phyloP scores from a whole-genome alignment of 2,329 filamentous ascomycete genomes.

The Alternaria panax region DNA sequence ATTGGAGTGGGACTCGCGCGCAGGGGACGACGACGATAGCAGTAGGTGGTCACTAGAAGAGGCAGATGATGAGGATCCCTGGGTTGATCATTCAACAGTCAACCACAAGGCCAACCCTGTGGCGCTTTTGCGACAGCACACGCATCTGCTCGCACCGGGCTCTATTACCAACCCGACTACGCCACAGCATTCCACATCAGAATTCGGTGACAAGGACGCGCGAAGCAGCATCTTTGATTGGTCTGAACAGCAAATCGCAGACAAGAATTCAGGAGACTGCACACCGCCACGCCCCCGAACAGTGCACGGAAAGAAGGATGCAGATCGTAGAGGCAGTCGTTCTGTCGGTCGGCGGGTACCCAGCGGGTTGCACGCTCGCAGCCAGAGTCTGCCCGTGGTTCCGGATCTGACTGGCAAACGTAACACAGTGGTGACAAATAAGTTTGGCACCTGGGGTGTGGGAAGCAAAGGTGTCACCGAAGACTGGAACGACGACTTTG shows the following conservation, averaged over 20 bases:
- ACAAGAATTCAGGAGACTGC: slow-evolving; percentile 66
- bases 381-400: slow-evolving; percentile 78
- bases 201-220: slow-evolving; percentile 51
- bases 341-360: slow-evolving; percentile 71
- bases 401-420: slow-evolving; percentile 65
- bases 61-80: slow-evolving; percentile 47
- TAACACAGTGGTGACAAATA: slow-evolving; percentile 65
- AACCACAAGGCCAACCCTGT: slow-evolving; percentile 42
- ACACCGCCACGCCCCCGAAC: slow-evolving; percentile 73
- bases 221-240: slow-evolving; percentile 79
- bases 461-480: slow-evolving; percentile 82
- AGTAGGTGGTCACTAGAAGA: slow-evolving; percentile 54
- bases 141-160: slow-evolving; percentile 37
- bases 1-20: slow-evolving; percentile 50
- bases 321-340: slow-evolving; percentile 74
- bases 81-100: slow-evolving; percentile 50
- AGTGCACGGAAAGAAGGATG: slow-evolving; percentile 77
- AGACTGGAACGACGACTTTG: slow-evolving; percentile 91
- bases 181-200: slow-evolving; percentile 47
- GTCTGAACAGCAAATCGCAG: slow-evolving; percentile 70
- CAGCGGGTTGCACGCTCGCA: slow-evolving; percentile 75
- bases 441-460: slow-evolving; percentile 83
- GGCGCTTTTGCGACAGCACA: slow-evolving; percentile 44
- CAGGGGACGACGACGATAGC: slow-evolving; percentile 50
- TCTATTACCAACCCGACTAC: slow-evolving; percentile 50